These are phyloP conservation scores for Paraphoma sp. DNA, from an alignment of 2,329 filamentous ascomycete species.

Conservation along the genomic window DNA sequence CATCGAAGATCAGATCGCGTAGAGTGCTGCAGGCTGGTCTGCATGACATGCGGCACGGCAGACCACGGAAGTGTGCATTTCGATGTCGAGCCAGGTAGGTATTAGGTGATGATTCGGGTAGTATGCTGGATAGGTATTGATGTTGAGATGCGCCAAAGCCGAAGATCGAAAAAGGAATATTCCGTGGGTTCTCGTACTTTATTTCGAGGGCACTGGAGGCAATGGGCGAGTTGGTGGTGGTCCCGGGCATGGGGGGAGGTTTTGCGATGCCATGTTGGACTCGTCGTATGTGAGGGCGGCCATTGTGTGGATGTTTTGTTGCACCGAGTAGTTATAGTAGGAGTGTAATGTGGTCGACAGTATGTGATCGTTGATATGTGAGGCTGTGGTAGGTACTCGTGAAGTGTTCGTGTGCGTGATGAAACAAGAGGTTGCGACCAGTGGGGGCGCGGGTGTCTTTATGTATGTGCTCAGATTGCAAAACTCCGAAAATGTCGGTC, in stretches of 20 bases:
- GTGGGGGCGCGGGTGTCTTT: conserved; percentile 47
- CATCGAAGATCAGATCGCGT: conserved; percentile 36
- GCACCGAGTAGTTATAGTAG: conserved; percentile 13
- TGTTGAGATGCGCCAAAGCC: conserved; percentile 33
- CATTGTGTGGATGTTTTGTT: conserved; percentile 32
- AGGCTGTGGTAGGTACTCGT: conserved; percentile 23
- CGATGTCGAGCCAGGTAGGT: conserved; percentile 19
- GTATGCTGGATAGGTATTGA: conserved; percentile 25
- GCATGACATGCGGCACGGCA: conserved; percentile 27
- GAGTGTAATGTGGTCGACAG: conserved; percentile 10
- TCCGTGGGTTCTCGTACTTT: conserved; percentile 17
- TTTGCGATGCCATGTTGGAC: conserved; percentile 47
- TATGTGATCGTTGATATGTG: conserved; percentile 13
- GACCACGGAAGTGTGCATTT: conserved; percentile 20
- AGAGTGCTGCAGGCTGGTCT: conserved; percentile 28
- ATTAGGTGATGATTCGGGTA: conserved; percentile 23
- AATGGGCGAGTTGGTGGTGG: conserved; percentile 57
- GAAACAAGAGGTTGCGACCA: conserved; percentile 37
- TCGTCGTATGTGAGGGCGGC: conserved; percentile 47
- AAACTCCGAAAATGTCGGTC: conserved; percentile 47
- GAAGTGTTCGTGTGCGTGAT: conserved; percentile 37
- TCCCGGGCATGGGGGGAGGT: conserved; percentile 56
- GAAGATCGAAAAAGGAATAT: conserved; percentile 16
- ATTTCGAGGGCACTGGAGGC: conserved; percentile 54
- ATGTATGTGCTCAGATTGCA: conserved; percentile 48